Evolutionary conservation across 2,329 filamentous ascomycete species (phyloP).

Genomic region (Colletotrichum musae): DNA sequence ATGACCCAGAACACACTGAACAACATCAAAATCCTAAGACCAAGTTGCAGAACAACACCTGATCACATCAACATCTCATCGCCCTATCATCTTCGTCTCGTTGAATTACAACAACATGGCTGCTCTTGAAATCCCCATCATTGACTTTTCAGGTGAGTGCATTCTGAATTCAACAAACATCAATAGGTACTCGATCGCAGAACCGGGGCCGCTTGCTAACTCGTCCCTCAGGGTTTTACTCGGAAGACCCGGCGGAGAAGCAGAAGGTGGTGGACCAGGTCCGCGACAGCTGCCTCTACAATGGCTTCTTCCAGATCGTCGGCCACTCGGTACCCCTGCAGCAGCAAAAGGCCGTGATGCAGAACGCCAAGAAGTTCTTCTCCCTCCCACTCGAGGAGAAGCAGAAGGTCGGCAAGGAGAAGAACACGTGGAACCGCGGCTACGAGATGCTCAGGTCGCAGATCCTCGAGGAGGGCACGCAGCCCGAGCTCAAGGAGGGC

Average conservation of each 20-base stretch:
- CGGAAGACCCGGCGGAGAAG: slow-evolving; percentile 44
- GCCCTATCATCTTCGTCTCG: neutral
- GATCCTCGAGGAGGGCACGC: slow-evolving; percentile 58
- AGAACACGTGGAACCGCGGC: slow-evolving; percentile 60
- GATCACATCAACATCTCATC: neutral
- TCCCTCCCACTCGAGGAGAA: slow-evolving; percentile 59
- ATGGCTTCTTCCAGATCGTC: slow-evolving; percentile 69
- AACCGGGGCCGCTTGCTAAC: neutral
- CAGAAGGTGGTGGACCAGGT: slow-evolving; percentile 53
- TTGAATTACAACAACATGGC: neutral
- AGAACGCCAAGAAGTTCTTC: slow-evolving; percentile 62
- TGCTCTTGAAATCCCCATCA: slow-evolving; percentile 46
- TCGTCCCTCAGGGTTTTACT: slow-evolving; percentile 41
- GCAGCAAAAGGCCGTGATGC: slow-evolving; percentile 58
- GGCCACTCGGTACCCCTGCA: slow-evolving; percentile 60
- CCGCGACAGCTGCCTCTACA: slow-evolving; percentile 57
- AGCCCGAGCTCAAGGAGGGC: slow-evolving; percentile 64
- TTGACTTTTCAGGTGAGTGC: slow-evolving; percentile 48
- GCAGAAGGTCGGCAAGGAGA: slow-evolving; percentile 54
- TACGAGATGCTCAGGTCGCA: slow-evolving; percentile 65
- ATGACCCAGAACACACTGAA: neutral
- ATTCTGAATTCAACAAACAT: no score
- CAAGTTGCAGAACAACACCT: neutral
- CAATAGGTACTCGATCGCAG: no score
- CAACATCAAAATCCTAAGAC: neutral